Conservation (phyloP, 164 flowering plant species). For the Vitis rotundifolia region DNA sequence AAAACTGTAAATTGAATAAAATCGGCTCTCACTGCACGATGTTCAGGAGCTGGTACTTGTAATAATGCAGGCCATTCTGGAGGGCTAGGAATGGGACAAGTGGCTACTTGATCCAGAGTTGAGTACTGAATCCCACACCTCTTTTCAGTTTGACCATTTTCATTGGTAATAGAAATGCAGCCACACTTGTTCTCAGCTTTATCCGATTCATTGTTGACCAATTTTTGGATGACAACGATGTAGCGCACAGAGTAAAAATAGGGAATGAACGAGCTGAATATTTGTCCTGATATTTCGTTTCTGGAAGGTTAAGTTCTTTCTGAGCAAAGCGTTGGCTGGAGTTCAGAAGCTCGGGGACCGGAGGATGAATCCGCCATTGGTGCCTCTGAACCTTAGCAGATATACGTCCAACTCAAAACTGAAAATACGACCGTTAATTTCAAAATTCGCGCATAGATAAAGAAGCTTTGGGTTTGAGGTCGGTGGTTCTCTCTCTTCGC, state of each 20-base stretch:
- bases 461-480: too few species aligned
- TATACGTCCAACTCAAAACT: too few species aligned
- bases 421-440: too few species aligned
- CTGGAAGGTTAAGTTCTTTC: slow-evolving; percentile 71
- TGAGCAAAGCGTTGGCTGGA: slow-evolving; percentile 70
- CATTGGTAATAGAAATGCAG: slow-evolving; percentile 54
- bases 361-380: slow-evolving; percentile 50
- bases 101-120: slow-evolving; percentile 43
- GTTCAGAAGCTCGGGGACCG: slow-evolving; percentile 54
- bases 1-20: slow-evolving; percentile 38
- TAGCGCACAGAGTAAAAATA: slow-evolving; percentile 55
- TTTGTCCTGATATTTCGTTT: slow-evolving; percentile 58
- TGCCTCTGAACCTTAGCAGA: neutral
- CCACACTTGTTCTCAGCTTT: slow-evolving; percentile 64
- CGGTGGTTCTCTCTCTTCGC: too few species aligned
- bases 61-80: slow-evolving; percentile 82
- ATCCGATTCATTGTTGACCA: slow-evolving; percentile 51
- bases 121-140: slow-evolving; percentile 81
- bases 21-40: slow-evolving; percentile 65
- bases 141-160: slow-evolving; percentile 54
- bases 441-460: too few species aligned
- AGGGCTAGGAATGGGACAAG: slow-evolving; percentile 68
- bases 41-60: slow-evolving; percentile 65
- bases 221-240: slow-evolving; percentile 42
- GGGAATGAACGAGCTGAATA: slow-evolving; percentile 51